These are phyloP conservation scores for Coprinopsis marcescibilis DNA, from an alignment of 768 basidiomycete genomes.

Conservation along the genomic window DNA sequence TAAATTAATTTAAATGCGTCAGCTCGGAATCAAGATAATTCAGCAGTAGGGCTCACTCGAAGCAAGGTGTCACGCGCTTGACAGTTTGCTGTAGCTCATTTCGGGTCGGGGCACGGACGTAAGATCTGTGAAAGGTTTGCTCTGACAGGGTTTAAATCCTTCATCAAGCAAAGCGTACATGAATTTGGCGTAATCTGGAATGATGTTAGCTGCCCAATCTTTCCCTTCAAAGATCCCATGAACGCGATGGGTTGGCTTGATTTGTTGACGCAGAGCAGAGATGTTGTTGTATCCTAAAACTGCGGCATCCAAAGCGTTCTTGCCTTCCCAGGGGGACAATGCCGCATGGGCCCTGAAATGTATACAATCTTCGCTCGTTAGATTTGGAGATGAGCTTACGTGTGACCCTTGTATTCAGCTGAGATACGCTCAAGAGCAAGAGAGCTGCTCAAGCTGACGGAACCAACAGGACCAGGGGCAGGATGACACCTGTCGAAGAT, in stretches of 20 bases:
- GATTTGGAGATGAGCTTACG: constrained; percentile 35
- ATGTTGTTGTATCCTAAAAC: constrained; percentile 79
- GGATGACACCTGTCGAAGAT: constrained; percentile 65
- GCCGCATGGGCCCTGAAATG: constrained; percentile 66
- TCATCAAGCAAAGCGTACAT: constrained; percentile 33
- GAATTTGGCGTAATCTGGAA: constrained; percentile 77
- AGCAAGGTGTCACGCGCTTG: constrained; percentile 63
- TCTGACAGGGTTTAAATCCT: background rate
- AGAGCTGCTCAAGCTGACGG: constrained; percentile 57
- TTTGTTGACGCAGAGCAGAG: constrained; percentile 75
- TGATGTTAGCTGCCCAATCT: constrained; percentile 74
- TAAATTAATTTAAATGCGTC: constrained; percentile 20
- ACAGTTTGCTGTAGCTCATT: constrained; percentile 53
- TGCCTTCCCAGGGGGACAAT: constrained; percentile 79
- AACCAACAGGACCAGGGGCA: constrained; percentile 67
- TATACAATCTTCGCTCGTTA: background rate
- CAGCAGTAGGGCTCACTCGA: constrained; percentile 43
- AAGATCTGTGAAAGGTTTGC: constrained; percentile 51
- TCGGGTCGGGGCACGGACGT: constrained; percentile 65
- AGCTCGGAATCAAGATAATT: background rate
- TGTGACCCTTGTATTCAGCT: constrained; percentile 69
- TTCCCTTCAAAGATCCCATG: constrained; percentile 76
- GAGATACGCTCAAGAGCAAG: constrained; percentile 56
- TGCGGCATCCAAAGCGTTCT: constrained; percentile 83
- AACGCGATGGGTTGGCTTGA: constrained; percentile 69